phyloP scores from a whole-genome alignment of 1,284 basidiomycete genomes.

The Cryptococcus jaspeensis region DNA sequence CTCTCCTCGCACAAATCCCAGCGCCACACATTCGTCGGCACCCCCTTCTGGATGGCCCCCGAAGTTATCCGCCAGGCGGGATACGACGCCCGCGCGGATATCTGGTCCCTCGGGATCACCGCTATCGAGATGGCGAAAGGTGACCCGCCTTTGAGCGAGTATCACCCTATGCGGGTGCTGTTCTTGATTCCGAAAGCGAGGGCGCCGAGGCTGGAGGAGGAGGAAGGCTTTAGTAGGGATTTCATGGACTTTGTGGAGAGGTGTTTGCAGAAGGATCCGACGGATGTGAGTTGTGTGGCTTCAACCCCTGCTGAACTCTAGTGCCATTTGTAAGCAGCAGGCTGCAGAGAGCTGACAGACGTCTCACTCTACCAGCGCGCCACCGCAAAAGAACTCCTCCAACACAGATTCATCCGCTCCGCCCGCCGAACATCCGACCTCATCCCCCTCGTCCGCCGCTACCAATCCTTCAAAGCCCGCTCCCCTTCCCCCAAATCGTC shows the following conservation, averaged over 20 bases:
- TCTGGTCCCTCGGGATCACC: constrained; percentile 95
- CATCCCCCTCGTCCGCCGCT: constrained; percentile 78
- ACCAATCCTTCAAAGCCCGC: constrained; percentile 53
- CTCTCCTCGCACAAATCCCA: constrained; percentile 85
- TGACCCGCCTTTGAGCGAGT: constrained; percentile 82
- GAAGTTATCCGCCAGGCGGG: constrained; percentile 97
- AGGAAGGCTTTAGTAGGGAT: constrained; percentile 64
- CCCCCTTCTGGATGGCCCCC: constrained; percentile 98
- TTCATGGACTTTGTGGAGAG: constrained; percentile 91
- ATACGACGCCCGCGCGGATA: constrained; percentile 94
- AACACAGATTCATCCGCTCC: constrained; percentile 84
- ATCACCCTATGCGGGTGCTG: constrained; percentile 86
- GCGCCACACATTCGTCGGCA: constrained; percentile 90
- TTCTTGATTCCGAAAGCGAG: constrained; percentile 87
- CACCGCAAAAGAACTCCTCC: constrained; percentile 82
- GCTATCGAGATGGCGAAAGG: constrained; percentile 94
- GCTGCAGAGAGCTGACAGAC: constrained; percentile 13
- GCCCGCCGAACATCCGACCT: constrained; percentile 79
- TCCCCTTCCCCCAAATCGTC: constrained; percentile 14
- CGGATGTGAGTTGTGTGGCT: constrained; percentile 56
- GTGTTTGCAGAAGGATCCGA: constrained; percentile 91
- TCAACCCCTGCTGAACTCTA: background rate
- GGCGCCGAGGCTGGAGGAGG: constrained; percentile 82
- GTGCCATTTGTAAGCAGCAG: too few species aligned
- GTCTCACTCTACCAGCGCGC: constrained; percentile 63